Percentiles rank a stretch among this genome's conserved stretches.
These are phyloP conservation scores for Plenodomus lindquistii DNA, from an alignment of 2,329 filamentous ascomycete species.

Conservation along the genomic window DNA sequence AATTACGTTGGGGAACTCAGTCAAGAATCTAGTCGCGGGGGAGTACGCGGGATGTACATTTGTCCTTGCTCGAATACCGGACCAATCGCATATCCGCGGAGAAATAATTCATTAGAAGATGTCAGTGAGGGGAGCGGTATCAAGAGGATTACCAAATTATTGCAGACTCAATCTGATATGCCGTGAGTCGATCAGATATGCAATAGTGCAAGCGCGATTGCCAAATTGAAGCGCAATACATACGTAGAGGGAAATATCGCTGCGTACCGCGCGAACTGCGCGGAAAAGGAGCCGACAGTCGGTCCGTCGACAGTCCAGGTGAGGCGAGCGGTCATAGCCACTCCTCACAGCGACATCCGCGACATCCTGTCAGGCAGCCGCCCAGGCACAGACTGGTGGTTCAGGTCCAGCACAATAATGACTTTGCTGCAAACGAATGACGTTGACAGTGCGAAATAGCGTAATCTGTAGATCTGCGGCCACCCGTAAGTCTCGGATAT, in stretches of 20 bases:
- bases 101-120: constrained; percentile 1
- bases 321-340: background rate
- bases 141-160: background rate
- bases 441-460: background rate
- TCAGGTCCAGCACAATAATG: background rate
- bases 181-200: background rate
- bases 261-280: background rate
- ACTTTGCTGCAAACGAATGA: background rate
- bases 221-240: background rate
- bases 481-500: background rate
- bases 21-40: constrained; percentile 10
- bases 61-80: constrained; percentile 5
- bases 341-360: background rate
- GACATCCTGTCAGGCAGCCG: background rate
- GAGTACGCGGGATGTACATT: constrained; percentile 15
- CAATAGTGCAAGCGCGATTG: background rate
- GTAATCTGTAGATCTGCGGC: background rate
- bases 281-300: background rate
- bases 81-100: constrained; percentile 10
- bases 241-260: background rate
- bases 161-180: background rate
- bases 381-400: background rate
- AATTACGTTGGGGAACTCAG: constrained; percentile 11
- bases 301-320: background rate
- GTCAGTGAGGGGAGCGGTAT: background rate